Base-by-base conservation (phyloP, 2,329 filamentous ascomycete species). In the Cyphellophora europaea region DNA sequence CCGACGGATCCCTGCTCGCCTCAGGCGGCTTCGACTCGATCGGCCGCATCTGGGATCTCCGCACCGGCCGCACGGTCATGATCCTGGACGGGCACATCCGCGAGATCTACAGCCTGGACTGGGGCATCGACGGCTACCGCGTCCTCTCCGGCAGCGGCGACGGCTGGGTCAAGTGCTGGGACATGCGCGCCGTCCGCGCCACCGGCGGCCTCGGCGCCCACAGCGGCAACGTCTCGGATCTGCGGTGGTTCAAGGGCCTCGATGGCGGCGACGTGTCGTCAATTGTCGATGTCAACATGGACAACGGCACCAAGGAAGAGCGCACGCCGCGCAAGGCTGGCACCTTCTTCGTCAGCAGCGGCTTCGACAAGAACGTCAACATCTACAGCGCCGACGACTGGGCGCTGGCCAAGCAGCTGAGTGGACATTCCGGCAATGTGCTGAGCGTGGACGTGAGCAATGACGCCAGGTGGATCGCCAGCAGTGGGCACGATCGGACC, bases 81-180 rank as follows among this genome's bases (percentile, higher is more conserved):
- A 85, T 96, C 47, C 69, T 98, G 2, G 88, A 96, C 53, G 83
- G 84, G 1, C 85, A 93, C 52, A 91, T 95, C 53, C 84, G 88
- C 43, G 88, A 93, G 11, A 94, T 98, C 35, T 88, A 93, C 52
- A 87, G 80, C 1, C 66, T 96, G 5, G 88, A 95, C 57, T 98
- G 93, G 91, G 79, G 83, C 38, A 72, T 79, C 0, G 91, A 98
- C 54, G 87, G 89, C 5, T 80, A 94, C 56, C 77, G 91, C n/a
- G 76, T 96, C 6, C 67, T 96, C n/a, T 87, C 87, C 0, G 88
- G 87, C 2, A 93, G 87, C 11, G 86, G 80, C 2, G 91, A 98
- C 54, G 89, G 89, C 12, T 96, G 91, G 74, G 79, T 94, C 52
- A 96, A 95, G 59, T 95, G 89, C 61, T 98, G 91, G 91, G 91